Evolutionary conservation across 306 rosid species (phyloP).

Genomic region (Lathyrus aphaca): DNA sequence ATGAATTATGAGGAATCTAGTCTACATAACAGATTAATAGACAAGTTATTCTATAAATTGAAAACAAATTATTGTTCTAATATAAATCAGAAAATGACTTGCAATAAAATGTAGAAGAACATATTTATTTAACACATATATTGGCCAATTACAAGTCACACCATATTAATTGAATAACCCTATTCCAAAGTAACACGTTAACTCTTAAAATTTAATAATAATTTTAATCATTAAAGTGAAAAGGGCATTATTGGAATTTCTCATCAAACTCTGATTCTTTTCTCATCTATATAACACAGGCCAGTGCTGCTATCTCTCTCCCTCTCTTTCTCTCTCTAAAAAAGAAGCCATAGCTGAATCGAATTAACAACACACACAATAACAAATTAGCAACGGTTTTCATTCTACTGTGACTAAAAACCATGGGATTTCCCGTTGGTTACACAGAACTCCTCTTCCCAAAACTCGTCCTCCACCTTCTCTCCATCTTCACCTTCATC

Average conservation of each 20-base stretch:
- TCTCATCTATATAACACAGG: not conserved
- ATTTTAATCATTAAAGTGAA: not conserved
- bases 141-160: no score
- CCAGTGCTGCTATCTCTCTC: not conserved
- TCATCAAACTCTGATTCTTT: not conserved
- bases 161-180: no score
- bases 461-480: constrained; percentile 57
- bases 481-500: constrained; percentile 61
- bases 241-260: constrained; percentile 1
- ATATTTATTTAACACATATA: no score
- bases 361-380: not conserved
- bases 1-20: no score
- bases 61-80: no score
- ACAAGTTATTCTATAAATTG: no score
- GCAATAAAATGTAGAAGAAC: no score
- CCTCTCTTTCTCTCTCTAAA: not conserved
- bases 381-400: not conserved
- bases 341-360: not conserved
- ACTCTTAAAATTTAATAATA: no score
- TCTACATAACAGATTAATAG: no score
- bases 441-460: constrained; percentile 74
- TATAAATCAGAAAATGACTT: no score
- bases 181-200: no score
- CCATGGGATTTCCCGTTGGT: constrained; percentile 75
- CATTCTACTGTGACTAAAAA: not conserved